Percentiles rank a stretch among this genome's conserved stretches.
Evolutionary conservation across 306 rosid genomes (phyloP).

Genomic region (Adenanthera pavonina): DNA sequence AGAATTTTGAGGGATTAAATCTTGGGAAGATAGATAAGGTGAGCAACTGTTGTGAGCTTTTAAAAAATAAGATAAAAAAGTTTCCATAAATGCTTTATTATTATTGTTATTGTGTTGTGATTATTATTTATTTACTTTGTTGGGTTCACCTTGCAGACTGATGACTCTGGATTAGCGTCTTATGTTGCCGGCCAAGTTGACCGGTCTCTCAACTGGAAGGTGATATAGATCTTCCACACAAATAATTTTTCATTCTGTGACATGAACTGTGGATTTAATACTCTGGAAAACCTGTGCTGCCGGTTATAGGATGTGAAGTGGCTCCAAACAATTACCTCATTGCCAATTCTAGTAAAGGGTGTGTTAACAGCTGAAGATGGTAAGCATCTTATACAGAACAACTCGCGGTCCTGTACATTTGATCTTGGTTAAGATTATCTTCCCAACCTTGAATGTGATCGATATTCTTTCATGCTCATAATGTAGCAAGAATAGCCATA

Average conservation of each 20-base stretch:
- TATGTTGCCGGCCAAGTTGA: slow-evolving; percentile 78
- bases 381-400: slow-evolving; percentile 41
- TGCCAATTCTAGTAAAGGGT: slow-evolving; percentile 94
- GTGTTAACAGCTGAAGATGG: slow-evolving; percentile 89
- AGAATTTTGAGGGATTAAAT: slow-evolving; percentile 79
- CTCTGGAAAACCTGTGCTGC: slow-evolving; percentile 9
- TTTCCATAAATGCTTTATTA: neutral
- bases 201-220: slow-evolving; percentile 91
- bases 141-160: slow-evolving; percentile 54
- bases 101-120: slow-evolving; percentile 22
- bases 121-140: slow-evolving; percentile 1
- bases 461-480: neutral
- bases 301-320: slow-evolving; percentile 82
- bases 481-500: slow-evolving; percentile 78
- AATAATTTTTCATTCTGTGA: slow-evolving; percentile 8
- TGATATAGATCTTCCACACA: slow-evolving; percentile 30
- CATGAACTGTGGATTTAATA: slow-evolving; percentile 35
- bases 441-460: slow-evolving; percentile 14
- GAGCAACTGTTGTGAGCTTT: slow-evolving; percentile 28
- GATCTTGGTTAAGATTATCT: slow-evolving; percentile 5
- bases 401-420: slow-evolving; percentile 17
- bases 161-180: slow-evolving; percentile 79
- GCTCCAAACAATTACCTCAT: slow-evolving; percentile 89
- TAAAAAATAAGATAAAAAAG: slow-evolving; percentile 7
- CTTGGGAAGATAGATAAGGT: slow-evolving; percentile 81